phyloP scores from a whole-genome alignment of 2,329 filamentous ascomycete species.

The Claviceps africana region DNA sequence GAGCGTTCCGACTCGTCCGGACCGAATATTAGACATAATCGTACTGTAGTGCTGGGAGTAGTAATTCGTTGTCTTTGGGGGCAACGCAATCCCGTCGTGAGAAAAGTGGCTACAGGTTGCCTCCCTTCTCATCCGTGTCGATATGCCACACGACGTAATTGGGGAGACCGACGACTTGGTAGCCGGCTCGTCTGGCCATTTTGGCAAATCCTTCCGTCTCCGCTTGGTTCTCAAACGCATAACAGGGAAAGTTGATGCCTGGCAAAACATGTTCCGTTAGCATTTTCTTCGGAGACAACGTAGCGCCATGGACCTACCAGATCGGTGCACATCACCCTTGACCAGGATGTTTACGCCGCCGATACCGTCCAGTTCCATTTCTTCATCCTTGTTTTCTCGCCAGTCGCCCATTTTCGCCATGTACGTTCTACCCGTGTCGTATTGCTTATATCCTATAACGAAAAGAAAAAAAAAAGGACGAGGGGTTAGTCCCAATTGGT shows the following conservation, averaged over 20 bases:
- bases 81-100: not conserved
- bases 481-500: not conserved
- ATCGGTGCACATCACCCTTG: constrained; percentile 93
- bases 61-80: not conserved
- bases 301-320: constrained; percentile 43
- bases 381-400: constrained; percentile 80
- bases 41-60: constrained; percentile 3
- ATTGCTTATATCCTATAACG: constrained; percentile 70
- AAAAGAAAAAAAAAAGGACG: constrained; percentile 12
- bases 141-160: constrained; percentile 99
- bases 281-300: not conserved
- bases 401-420: constrained; percentile 88
- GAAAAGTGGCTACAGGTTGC: constrained; percentile 47
- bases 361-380: constrained; percentile 87
- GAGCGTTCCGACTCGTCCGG: constrained; percentile 9
- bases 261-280: constrained; percentile 12
- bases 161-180: constrained; percentile 78
- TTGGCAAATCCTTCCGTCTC: constrained; percentile 98
- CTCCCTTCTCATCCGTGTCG: constrained; percentile 87
- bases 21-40: constrained; percentile 12
- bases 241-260: constrained; percentile 96
- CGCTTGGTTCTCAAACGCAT: constrained; percentile 96
- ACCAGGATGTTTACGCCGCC: constrained; percentile 96
- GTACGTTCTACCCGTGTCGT: constrained; percentile 76
- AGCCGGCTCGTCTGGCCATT: constrained; percentile 94